phyloP scores from a whole-genome alignment of 345 rosid genomes.

The Camelina sativa region DNA sequence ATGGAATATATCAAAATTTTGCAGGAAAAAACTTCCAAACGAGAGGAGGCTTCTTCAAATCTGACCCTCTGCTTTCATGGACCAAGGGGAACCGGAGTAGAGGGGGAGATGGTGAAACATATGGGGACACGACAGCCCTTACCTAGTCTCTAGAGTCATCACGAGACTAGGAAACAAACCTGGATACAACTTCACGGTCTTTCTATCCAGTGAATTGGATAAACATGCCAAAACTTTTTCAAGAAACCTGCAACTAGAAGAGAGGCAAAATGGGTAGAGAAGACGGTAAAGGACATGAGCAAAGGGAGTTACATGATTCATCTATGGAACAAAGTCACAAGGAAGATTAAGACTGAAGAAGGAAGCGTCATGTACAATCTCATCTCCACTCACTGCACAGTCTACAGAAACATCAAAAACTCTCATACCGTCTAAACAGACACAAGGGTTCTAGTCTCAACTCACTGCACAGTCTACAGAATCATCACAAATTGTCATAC shows the following conservation, averaged over 20 bases:
- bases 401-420: conserved; percentile 46
- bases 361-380: conserved; percentile 54
- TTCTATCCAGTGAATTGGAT: conserved; percentile 70
- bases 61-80: too few relatives aligned
- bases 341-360: conserved; percentile 48
- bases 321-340: conserved; percentile 60
- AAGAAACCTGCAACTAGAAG: conserved; percentile 53
- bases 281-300: conserved; percentile 40
- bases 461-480: too few relatives aligned
- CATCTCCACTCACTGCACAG: conserved; percentile 52
- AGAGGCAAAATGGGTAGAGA: conserved; percentile 51
- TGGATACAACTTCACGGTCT: conserved; percentile 53
- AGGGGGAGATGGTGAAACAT: conserved; percentile 40
- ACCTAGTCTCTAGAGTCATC: conserved; percentile 65
- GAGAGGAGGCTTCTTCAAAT: too few relatives aligned
- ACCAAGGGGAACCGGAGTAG: too few relatives aligned
- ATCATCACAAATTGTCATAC: too few relatives aligned
- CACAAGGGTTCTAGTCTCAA: conserved; percentile 4
- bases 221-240: conserved; percentile 55
- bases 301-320: conserved; percentile 52
- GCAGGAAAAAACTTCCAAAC: too few relatives aligned
- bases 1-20: too few relatives aligned
- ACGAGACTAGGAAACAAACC: conserved; percentile 46
- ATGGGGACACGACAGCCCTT: conserved; percentile 87
- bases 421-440: conserved; percentile 24